A percentile compares a stretch with the other conserved stretches of the same genome.
Evolutionary conservation across 2,329 filamentous ascomycete genomes (phyloP).

Genomic region (Phaeosphaeria sp.): DNA sequence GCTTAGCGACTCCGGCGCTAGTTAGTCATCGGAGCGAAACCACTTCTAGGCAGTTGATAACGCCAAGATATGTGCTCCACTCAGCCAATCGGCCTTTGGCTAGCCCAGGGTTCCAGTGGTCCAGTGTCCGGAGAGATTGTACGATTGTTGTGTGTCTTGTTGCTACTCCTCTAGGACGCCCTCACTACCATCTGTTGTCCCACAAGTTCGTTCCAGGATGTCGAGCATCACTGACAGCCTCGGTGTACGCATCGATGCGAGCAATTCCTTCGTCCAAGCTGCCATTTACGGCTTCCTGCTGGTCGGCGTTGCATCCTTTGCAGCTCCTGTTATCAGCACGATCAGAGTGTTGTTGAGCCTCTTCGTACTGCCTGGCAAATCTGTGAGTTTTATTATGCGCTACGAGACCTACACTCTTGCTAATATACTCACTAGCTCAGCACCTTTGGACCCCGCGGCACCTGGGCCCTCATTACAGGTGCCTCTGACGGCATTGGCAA

Average conservation of each 20-base stretch:
- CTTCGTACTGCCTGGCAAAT: conserved; percentile 56
- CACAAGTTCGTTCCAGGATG: conserved; percentile 9
- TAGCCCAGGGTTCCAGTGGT: background rate
- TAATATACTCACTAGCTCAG: conserved; percentile 64
- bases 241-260: conserved; percentile 42
- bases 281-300: conserved; percentile 37
- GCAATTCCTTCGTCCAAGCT: conserved; percentile 33
- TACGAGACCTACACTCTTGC: conserved; percentile 45
- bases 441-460: conserved; percentile 88
- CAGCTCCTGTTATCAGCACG: conserved; percentile 52
- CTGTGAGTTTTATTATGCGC: conserved; percentile 47
- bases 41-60: conserved; percentile 4
- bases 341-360: conserved; percentile 56
- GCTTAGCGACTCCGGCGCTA: conserved; percentile 18
- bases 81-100: conserved; percentile 13
- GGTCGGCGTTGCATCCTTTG: conserved; percentile 38
- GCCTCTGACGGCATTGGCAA: conserved; percentile 97
- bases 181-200: background rate
- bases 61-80: background rate
- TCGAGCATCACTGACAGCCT: conserved; percentile 29
- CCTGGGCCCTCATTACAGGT: conserved; percentile 93
- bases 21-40: background rate
- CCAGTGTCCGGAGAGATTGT: background rate
- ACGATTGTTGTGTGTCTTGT: background rate
- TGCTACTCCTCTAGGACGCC: background rate